phyloP scores from a whole-genome alignment of 805 yeast genomes.

The Candida taoyuanica region DNA sequence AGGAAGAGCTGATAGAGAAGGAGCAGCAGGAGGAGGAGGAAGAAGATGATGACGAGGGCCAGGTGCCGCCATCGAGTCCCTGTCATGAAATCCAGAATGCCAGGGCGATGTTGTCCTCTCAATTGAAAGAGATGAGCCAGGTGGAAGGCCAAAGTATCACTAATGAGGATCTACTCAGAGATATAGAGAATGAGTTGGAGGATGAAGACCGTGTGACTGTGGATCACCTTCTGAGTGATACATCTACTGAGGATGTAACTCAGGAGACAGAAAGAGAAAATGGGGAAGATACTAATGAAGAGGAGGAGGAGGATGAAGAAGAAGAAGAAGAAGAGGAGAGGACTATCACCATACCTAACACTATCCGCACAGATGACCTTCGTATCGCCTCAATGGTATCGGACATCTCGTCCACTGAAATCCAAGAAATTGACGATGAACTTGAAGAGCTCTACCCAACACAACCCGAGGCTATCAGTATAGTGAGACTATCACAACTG shows the following conservation, averaged over 20 bases:
- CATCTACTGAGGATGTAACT: too few species aligned
- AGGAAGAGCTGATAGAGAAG: too few species aligned
- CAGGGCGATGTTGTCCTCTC: constrained; percentile 14
- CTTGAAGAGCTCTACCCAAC: constrained; percentile 27
- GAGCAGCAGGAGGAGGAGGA: too few species aligned
- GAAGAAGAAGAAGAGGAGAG: background rate
- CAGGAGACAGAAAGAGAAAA: background rate
- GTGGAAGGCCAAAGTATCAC: background rate
- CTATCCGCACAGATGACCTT: background rate
- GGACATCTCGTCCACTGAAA: constrained; percentile 9
- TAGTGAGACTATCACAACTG: constrained; percentile 19
- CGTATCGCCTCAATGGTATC: constrained; percentile 4
- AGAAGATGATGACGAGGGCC: background rate
- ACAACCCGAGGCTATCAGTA: constrained; percentile 23
- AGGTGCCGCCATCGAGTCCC: constrained; percentile 13
- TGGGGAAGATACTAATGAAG: background rate
- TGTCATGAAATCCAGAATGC: constrained; percentile 15
- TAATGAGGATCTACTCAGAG: background rate
- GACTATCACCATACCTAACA: too few species aligned
- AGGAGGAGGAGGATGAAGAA: background rate
- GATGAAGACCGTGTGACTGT: too few species aligned
- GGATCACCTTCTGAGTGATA: too few species aligned
- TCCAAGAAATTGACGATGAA: constrained; percentile 24
- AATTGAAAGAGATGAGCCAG: constrained; percentile 1
- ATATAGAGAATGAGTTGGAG: background rate